Evolutionary conservation across 306 rosid genomes (phyloP), one percentile per base, ranked within the genome.

Genomic region (Trifolium dubium): DNA sequence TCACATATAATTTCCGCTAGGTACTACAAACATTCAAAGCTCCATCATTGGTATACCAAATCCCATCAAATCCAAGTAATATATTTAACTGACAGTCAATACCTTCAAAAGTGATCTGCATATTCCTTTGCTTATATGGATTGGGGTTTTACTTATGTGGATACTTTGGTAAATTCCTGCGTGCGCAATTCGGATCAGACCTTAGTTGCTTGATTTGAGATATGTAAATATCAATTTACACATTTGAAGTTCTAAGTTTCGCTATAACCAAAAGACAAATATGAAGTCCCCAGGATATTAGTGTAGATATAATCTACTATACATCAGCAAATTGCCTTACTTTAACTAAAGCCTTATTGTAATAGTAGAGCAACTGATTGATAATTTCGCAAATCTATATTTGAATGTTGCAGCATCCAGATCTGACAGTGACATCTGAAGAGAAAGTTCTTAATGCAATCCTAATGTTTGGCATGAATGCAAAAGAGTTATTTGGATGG

Each of bases 361-460:
- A 65, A 62, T 53, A 46, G 67, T 37, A 14, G 17, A 13, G 55
- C 70, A 51, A 49, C 69, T 76, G 37, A 62, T 62, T 74, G 55
- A 66, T 71, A 18, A 74, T 35, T 55, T 78, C 66, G 18, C 35
- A 51, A 46, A 56, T 73, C 66, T 75, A 55, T 66, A 35, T 69
- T 77, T 79, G 79, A 53, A 49, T 76, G 69, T 83, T 86, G 89
- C 96, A 94, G 97, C 95, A 90, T 86, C 96, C 96, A 7, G 95
- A 94, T 83, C 85, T 94, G 90, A 85, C 97, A 1, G 96, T 91
- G 61, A 94, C 98, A 56, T 91, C 92, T 18, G 98, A 94, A 88
- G 98, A 94, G 82, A 91, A 88, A 79, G 92, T 94, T 75, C 88
- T 94, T 32, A 85, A 91, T 82, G 96, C 97, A 73, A 88, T 94